Evolutionary conservation across 2,329 filamentous ascomycete genomes (phyloP), one percentile per base, ranked within the genome.

Genomic region (Phialophora macrospora): DNA sequence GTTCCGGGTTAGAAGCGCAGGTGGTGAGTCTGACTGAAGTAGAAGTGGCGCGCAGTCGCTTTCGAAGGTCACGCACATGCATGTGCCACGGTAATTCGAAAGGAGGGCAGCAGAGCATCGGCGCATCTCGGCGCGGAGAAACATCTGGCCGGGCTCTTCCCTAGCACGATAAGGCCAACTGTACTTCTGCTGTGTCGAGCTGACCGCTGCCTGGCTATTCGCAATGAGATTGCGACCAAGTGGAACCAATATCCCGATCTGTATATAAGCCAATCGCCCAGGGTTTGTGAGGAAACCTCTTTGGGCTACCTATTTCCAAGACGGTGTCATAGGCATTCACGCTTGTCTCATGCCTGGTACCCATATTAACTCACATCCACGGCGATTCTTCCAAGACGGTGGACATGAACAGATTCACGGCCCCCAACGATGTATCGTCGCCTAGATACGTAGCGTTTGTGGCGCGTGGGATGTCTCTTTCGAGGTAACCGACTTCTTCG

Each of bases 281-380:
- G 26, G 30, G n/a, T 52, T 52, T 9, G 28, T 52, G 24, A 26
- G 58, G 20, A 60, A 41, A n/a, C 58, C 58, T 20, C 38, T 60
- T 52, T 60, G 20, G 58, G 58, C 26, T 48, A 26, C 32, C 55
- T 28, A 26, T 2, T 46, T 48, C 20, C n/a, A 3, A n/a, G 22
- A n/a, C 26, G 11, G 28, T 38, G 8, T 6, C 17, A 34, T 24
- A 46, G 48, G 14, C 22, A n/a, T 20, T 28, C 12, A 17, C 6
- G 38, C 14, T 44, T 44, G 38, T 44, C 38, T 8, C 17, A 44
- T 17, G 38, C 38, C 20, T 17, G 17, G 3, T 7, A n/a, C 38
- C 38, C 38, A 8, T 17, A 8, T n/a, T 44, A 8, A 2, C 38
- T 8, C 38, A 44, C 7, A 44, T n/a, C 17, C 17, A 9, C 5